Evolutionary conservation across 768 basidiomycete genomes (phyloP).

Genomic region (Lentinula sp.): DNA sequence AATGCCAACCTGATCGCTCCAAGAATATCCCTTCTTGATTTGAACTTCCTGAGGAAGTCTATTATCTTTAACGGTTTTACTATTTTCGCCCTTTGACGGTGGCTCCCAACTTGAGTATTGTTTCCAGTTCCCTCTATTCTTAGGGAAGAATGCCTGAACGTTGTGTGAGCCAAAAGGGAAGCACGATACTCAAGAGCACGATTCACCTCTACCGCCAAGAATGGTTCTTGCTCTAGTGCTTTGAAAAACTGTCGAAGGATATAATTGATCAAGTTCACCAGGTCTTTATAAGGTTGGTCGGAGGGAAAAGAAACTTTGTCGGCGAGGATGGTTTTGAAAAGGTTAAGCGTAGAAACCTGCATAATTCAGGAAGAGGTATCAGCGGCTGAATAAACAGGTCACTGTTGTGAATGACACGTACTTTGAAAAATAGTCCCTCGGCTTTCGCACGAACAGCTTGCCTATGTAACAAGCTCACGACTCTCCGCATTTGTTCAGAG

Average conservation of each 20-base stretch:
- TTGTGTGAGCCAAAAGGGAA: background rate
- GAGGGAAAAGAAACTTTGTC: slow-evolving; percentile 76
- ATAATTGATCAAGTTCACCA: slow-evolving; percentile 78
- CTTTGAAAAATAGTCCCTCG: slow-evolving; percentile 95
- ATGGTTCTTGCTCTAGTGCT: slow-evolving; percentile 72
- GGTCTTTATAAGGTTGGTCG: slow-evolving; percentile 76
- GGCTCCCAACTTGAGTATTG: slow-evolving; percentile 76
- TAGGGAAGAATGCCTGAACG: slow-evolving; percentile 78
- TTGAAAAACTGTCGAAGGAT: slow-evolving; percentile 95
- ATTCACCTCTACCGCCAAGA: slow-evolving; percentile 83
- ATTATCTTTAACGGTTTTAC: slow-evolving; percentile 33
- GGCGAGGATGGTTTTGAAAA: slow-evolving; percentile 84
- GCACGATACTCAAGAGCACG: slow-evolving; percentile 9
- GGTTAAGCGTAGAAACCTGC: slow-evolving; percentile 82
- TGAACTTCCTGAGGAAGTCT: slow-evolving; percentile 61
- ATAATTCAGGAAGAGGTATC: background rate
- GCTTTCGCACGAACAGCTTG: slow-evolving; percentile 89
- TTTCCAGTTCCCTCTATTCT: slow-evolving; percentile 84
- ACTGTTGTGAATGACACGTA: slow-evolving; percentile 25
- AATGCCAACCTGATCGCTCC: slow-evolving; percentile 88
- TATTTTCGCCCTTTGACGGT: slow-evolving; percentile 22
- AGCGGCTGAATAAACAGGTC: background rate
- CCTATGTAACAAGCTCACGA: slow-evolving; percentile 84
- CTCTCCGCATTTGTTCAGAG: slow-evolving; percentile 82
- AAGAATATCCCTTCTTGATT: slow-evolving; percentile 83